Base-by-base conservation (phyloP, 1,284 basidiomycete genomes). In the Blastosporella zonata region DNA sequence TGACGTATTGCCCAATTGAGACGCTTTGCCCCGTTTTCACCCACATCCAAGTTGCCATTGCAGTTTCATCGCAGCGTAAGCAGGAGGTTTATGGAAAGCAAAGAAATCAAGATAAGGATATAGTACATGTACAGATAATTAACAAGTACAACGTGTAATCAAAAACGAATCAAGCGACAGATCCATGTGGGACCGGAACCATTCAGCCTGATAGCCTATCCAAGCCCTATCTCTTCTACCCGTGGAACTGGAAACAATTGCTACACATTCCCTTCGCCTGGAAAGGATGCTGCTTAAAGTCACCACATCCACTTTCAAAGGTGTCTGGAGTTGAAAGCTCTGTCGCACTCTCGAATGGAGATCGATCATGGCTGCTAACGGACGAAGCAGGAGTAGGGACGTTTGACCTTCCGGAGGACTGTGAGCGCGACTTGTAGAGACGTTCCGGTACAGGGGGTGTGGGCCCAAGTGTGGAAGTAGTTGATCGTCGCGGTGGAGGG, bases 201-300 rank as follows among this genome's bases (percentile, higher is more conserved):
- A n/a, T n/a, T n/a, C n/a, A n/a, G n/a, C 34, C 15, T 27, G 25
- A 17, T 23, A 45, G 33, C 22, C 35, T n/a, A 35, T 22, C 21
- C 22, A 18, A 13, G 18, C 8, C 42, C 42, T 42, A 41, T 41
- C 27, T 41, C 27, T 28, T 38, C 47, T 53, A 47, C 18, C 44
- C 47, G 55, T 79, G 78, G 58, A 69, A 69, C 61, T 78, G 69
- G 56, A 77, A 75, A 58, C 81, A 84, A 54, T 79, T 81, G 56
- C 70, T 77, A 59, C 81, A 84, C 66, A 77, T 76, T n/a, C 81
- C 80, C 53, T 71, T 69, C 22, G 74, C 65, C 66, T 81, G 81
- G 70, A 82, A 83, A 41, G 77, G 77, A 57, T 79, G 79, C 66
- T 81, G 80, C 59, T 74, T 75, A 61, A 82, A 80, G 54, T 77